Percentiles rank a stretch among this genome's conserved stretches.
Conservation (phyloP, 805 yeast species). For the Zygosaccharomyces bailii region DNA sequence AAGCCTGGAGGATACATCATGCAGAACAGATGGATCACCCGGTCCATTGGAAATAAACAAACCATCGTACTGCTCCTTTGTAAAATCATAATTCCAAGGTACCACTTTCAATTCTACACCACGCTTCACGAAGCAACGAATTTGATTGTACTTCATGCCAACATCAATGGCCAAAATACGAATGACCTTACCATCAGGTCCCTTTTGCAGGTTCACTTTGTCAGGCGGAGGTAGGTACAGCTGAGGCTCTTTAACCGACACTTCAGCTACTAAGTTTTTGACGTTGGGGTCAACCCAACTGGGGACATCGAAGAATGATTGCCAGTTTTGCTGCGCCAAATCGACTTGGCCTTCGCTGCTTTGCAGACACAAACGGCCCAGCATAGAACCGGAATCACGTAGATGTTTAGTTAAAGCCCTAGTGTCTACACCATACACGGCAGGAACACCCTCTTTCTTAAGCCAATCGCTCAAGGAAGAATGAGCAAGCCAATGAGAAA, state of each 20-base stretch:
- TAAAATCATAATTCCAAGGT: constrained; percentile 90
- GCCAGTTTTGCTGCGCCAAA: constrained; percentile 49
- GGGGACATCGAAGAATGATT: constrained; percentile 60
- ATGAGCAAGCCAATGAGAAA: constrained; percentile 87
- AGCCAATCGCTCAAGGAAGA: constrained; percentile 94
- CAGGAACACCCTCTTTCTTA: constrained; percentile 87
- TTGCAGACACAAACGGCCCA: constrained; percentile 80
- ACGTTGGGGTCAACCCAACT: constrained; percentile 93
- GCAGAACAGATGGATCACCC: constrained; percentile 93
- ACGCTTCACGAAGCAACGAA: constrained; percentile 91
- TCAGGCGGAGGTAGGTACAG: constrained; percentile 67
- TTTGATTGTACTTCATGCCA: constrained; percentile 97
- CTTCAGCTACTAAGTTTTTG: constrained; percentile 87
- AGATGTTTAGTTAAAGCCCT: constrained; percentile 90
- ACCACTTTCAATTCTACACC: constrained; percentile 96
- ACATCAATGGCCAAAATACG: constrained; percentile 91
- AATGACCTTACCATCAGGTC: constrained; percentile 70
- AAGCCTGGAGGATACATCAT: constrained; percentile 61
- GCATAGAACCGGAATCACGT: constrained; percentile 87
- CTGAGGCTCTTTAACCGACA: constrained; percentile 73
- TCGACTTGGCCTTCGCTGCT: constrained; percentile 36
- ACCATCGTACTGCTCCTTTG: constrained; percentile 85
- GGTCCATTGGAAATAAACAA: constrained; percentile 97
- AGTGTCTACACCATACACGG: constrained; percentile 96
- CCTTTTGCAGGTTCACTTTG: constrained; percentile 44